A percentile compares a stretch with the other conserved stretches of the same genome.
These are phyloP conservation scores for Penicillium waksmanii DNA, from an alignment of 495 filamentous ascomycete genomes.

Conservation along the genomic window DNA sequence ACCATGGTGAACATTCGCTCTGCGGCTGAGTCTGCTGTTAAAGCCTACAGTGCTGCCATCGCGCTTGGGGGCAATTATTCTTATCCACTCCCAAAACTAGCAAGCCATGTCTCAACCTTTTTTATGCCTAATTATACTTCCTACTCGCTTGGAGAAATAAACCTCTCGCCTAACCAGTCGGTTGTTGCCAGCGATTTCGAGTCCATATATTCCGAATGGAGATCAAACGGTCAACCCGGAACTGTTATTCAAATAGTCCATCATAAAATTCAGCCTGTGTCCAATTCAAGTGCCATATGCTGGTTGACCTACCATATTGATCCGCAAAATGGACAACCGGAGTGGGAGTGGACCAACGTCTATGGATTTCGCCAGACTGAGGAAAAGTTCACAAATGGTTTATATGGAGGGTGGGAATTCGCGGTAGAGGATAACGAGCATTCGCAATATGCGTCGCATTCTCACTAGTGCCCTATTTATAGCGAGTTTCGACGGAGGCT, in stretches of 20 bases:
- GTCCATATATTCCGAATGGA: neutral
- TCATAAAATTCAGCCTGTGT: neutral
- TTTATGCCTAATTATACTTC: conserved; percentile 3
- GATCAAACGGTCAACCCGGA: neutral
- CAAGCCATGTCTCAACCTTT: neutral
- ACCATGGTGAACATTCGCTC: neutral
- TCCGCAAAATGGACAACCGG: neutral
- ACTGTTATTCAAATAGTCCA: neutral
- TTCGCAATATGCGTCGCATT: conserved; percentile 7
- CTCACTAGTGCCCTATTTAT: neutral
- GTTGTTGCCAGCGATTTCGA: conserved; percentile 1
- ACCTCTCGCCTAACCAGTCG: neutral
- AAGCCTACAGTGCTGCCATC: neutral
- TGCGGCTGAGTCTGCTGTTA: neutral
- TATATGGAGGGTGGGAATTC: conserved; percentile 7
- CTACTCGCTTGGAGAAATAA: neutral
- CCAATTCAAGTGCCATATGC: neutral
- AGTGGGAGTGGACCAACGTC: conserved; percentile 4
- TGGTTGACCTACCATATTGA: conserved; percentile 4
- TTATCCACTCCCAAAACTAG: neutral
- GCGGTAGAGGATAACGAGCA: conserved; percentile 8
- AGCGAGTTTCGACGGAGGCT: neutral
- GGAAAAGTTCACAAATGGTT: neutral
- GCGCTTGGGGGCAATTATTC: neutral
- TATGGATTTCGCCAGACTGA: conserved; percentile 6